These are phyloP conservation scores for Massariosphaeria phaeospora DNA, from an alignment of 495 filamentous ascomycete genomes.

Conservation along the genomic window DNA sequence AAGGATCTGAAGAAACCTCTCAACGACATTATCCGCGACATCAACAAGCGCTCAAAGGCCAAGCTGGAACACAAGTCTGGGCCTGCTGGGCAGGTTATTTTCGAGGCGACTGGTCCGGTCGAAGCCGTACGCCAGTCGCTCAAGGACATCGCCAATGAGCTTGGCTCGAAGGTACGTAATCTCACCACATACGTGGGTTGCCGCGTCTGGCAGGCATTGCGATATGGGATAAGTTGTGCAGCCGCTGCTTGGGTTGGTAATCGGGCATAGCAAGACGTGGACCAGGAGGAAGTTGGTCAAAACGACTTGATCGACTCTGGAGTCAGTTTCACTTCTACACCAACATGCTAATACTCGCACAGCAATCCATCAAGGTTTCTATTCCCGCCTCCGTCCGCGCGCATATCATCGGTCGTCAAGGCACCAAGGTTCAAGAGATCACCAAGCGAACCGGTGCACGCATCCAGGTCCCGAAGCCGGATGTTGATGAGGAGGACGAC, in stretches of 20 bases:
- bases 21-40: conserved; percentile 74
- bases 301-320: too few species aligned
- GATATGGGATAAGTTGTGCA: too few species aligned
- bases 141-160: conserved; percentile 76
- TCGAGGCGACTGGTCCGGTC: conserved; percentile 73
- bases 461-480: conserved; percentile 79
- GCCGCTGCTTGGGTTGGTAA: too few species aligned
- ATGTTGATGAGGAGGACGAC: conserved; percentile 70
- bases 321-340: too few species aligned
- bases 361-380: conserved; percentile 69
- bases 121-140: conserved; percentile 75
- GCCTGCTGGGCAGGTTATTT: conserved; percentile 61
- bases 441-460: conserved; percentile 78
- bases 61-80: conserved; percentile 65
- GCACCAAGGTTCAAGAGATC: conserved; percentile 82
- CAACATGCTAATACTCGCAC: conserved; percentile 4
- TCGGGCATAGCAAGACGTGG: too few species aligned
- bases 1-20: conserved; percentile 76
- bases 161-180: conserved; percentile 77
- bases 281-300: too few species aligned
- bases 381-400: conserved; percentile 77
- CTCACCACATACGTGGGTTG: too few species aligned
- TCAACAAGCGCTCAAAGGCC: conserved; percentile 82
- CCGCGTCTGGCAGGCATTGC: too few species aligned
- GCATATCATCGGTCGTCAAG: conserved; percentile 86